Conservation (phyloP, 805 yeast genomes). For the Saccharomycopsis malanga region DNA sequence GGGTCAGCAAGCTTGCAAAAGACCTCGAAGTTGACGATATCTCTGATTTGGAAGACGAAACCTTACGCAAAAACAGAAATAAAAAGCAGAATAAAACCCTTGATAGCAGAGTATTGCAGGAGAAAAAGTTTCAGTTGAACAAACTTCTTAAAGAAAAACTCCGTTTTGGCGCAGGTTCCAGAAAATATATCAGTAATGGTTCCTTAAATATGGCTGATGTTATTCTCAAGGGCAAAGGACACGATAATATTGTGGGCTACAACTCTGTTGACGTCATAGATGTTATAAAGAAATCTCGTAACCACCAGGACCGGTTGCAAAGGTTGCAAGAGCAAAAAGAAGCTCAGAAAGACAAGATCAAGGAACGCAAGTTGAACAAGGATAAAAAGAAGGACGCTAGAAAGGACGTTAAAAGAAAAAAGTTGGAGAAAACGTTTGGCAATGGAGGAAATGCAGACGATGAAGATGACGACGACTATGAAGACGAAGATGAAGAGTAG, state of each 20-base stretch:
- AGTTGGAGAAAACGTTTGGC: conserved; percentile 5
- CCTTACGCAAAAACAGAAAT: conserved; percentile 54
- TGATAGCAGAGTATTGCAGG: conserved; percentile 41
- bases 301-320: conserved; percentile 17
- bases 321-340: conserved; percentile 17
- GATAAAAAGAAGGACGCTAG: conserved; percentile 10
- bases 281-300: conserved; percentile 36
- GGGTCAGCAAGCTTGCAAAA: conserved; percentile 89
- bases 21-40: conserved; percentile 79
- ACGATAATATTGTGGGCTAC: conserved; percentile 63
- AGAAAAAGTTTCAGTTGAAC: conserved; percentile 45
- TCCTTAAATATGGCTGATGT: conserved; percentile 70
- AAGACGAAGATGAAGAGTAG: conserved; percentile 5
- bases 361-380: conserved; percentile 10
- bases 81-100: conserved; percentile 48
- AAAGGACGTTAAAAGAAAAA: conserved; percentile 7
- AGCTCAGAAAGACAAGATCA: conserved; percentile 7
- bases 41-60: conserved; percentile 63
- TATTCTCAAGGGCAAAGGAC: conserved; percentile 61
- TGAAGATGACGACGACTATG: conserved; percentile 1
- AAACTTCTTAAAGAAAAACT: conserved; percentile 46
- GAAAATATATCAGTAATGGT: conserved; percentile 77
- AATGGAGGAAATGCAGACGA: not conserved
- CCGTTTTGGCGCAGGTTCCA: conserved; percentile 34
- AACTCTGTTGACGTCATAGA: conserved; percentile 61